Evolutionary conservation across 345 rosid genomes (phyloP).

Genomic region (Pistacia vera): DNA sequence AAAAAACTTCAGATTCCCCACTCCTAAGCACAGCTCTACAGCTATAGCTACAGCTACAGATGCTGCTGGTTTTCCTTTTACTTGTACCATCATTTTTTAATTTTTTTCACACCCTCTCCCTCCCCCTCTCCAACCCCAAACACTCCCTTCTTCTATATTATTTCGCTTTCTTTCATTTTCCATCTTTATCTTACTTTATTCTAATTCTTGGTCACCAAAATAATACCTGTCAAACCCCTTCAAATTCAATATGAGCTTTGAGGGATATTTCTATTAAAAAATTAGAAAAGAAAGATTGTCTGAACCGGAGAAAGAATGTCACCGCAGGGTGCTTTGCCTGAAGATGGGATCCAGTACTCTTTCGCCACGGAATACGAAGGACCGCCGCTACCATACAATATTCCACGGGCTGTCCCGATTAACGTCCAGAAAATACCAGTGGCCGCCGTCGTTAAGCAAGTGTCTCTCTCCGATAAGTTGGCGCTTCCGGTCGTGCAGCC

Average conservation of each 20-base stretch:
- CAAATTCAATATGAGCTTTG: conserved; percentile 3
- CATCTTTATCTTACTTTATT: neutral
- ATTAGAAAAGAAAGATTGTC: neutral
- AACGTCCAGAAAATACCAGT: conserved; percentile 85
- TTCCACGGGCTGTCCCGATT: conserved; percentile 91
- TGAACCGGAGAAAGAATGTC: conserved; percentile 25
- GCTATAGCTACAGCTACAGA: neutral
- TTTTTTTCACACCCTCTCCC: neutral
- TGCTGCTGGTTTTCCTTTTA: neutral
- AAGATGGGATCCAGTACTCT: conserved; percentile 58
- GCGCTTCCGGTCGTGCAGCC: conserved; percentile 88
- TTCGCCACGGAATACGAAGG: conserved; percentile 88
- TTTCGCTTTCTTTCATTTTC: neutral
- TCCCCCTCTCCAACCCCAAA: neutral
- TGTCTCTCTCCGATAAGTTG: conserved; percentile 52
- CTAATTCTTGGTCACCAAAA: neutral
- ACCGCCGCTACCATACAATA: conserved; percentile 77
- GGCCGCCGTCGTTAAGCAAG: conserved; percentile 90
- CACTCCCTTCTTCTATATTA: neutral
- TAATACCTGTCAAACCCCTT: neutral
- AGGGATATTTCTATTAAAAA: too few species aligned
- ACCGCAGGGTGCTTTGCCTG: conserved; percentile 28
- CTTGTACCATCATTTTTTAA: conserved; percentile 7
- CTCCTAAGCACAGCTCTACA: neutral
- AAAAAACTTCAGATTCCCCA: conserved; percentile 13